phyloP scores from a whole-genome alignment of 2,329 filamentous ascomycete species.

The Sclerotinia subarctica region DNA sequence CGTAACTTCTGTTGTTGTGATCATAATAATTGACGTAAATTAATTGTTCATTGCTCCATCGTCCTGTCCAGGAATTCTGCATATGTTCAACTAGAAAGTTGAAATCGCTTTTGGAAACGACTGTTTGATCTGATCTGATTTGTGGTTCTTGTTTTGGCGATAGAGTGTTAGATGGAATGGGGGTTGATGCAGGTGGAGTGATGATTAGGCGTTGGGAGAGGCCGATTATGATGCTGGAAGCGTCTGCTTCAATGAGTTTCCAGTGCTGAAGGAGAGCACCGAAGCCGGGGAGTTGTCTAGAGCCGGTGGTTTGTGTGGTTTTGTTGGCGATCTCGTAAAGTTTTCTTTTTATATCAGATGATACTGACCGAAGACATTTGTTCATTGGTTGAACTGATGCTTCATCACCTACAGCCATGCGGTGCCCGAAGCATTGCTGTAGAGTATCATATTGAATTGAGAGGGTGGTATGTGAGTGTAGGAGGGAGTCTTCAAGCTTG shows the following conservation, averaged over 20 bases:
- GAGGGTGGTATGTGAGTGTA: background rate
- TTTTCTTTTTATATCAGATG: slow-evolving; percentile 11
- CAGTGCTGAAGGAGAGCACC: slow-evolving; percentile 7
- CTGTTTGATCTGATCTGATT: background rate
- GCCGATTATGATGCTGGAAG: slow-evolving; percentile 2
- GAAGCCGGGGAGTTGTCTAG: slow-evolving; percentile 12
- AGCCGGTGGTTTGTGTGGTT: background rate
- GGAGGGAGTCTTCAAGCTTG: background rate
- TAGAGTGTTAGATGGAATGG: background rate
- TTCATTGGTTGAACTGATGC: background rate
- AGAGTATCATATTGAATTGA: slow-evolving; percentile 8
- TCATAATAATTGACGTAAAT: slow-evolving; percentile 15
- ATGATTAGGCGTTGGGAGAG: slow-evolving; percentile 16
- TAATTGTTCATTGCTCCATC: background rate
- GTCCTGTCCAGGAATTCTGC: slow-evolving; percentile 15
- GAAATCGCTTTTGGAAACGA: background rate
- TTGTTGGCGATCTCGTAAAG: slow-evolving; percentile 5
- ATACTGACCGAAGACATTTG: slow-evolving; percentile 12
- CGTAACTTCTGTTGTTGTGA: background rate
- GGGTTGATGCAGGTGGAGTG: slow-evolving; percentile 1
- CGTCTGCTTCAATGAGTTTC: slow-evolving; percentile 11
- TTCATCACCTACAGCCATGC: slow-evolving; percentile 11
- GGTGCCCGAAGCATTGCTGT: slow-evolving; percentile 5
- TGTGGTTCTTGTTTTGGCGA: background rate
- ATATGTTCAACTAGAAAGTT: background rate